Percentiles rank a stretch among this genome's conserved stretches.
Conservation (phyloP, 129 eudicot species). For the Flaveria brownii region DNA sequence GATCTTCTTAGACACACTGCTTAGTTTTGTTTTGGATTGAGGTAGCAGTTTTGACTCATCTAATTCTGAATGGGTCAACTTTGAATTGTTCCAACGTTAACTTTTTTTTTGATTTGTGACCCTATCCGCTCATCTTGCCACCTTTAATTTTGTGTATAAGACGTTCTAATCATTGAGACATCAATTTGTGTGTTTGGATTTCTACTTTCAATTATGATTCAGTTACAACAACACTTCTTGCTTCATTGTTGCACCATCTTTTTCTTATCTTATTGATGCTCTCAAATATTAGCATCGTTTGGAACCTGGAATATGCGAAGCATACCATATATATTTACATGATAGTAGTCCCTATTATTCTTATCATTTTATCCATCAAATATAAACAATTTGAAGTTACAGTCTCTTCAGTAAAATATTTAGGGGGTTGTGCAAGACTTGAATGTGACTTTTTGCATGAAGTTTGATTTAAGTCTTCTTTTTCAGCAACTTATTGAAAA, state of each 20-base stretch:
- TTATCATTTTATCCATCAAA: not conserved
- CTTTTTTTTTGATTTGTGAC: not conserved
- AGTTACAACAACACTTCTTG: not conserved
- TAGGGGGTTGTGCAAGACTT: conserved; percentile 4
- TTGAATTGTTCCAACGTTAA: not conserved
- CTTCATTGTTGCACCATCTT: not conserved
- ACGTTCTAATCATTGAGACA: not conserved
- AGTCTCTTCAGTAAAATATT: not conserved
- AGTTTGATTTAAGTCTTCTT: conserved; percentile 10
- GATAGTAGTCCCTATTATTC: conserved; percentile 10
- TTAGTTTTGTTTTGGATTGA: not conserved
- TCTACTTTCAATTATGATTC: not conserved
- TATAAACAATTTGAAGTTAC: not conserved
- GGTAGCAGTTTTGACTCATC: not conserved
- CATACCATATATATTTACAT: not conserved
- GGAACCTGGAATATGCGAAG: not conserved
- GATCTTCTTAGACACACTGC: not conserved
- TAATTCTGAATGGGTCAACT: conserved; percentile 2
- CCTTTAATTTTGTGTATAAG: not conserved
- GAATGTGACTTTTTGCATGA: conserved; percentile 1
- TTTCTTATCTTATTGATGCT: not conserved
- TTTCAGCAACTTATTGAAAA: conserved; percentile 79
- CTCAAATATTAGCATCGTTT: not conserved
- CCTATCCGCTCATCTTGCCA: not conserved
- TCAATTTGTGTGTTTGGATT: not conserved